These are phyloP conservation scores for Fusarium subglutinans DNA, from an alignment of 2,329 filamentous ascomycete species.

Conservation along the genomic window DNA sequence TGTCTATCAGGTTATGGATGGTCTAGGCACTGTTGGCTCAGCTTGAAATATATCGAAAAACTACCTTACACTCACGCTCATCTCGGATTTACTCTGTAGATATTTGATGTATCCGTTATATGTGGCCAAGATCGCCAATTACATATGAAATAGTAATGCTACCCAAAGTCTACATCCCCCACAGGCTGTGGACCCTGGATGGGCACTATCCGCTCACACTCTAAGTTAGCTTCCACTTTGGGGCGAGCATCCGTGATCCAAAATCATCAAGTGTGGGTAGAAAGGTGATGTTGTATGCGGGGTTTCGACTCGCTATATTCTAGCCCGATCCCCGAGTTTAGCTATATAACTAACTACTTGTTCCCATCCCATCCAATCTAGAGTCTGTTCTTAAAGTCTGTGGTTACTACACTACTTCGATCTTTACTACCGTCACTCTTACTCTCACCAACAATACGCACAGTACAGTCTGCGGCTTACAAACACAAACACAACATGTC, in stretches of 20 bases:
- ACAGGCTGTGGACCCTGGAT: slow-evolving; percentile 18
- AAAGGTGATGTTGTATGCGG: slow-evolving; percentile 16
- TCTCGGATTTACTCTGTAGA: neutral
- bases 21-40: slow-evolving; percentile 7
- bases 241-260: slow-evolving; percentile 8
- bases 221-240: neutral
- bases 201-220: slow-evolving; percentile 4
- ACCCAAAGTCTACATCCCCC: slow-evolving; percentile 7
- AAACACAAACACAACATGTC: slow-evolving; percentile 19
- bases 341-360: slow-evolving; percentile 6
- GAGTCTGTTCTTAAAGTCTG: neutral
- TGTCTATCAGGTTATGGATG: slow-evolving; percentile 4
- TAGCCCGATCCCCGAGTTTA: slow-evolving; percentile 31
- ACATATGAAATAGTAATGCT: neutral
- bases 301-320: slow-evolving; percentile 32
- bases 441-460: neutral
- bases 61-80: neutral
- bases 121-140: neutral
- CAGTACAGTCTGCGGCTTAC: neutral
- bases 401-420: neutral
- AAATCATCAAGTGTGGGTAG: neutral
- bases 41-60: neutral
- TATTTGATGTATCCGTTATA: neutral
- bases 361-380: neutral
- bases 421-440: neutral